These are phyloP conservation scores for Massospora cicadina DNA, from an alignment of 371 early-diverging fungal species.

Conservation along the genomic window DNA sequence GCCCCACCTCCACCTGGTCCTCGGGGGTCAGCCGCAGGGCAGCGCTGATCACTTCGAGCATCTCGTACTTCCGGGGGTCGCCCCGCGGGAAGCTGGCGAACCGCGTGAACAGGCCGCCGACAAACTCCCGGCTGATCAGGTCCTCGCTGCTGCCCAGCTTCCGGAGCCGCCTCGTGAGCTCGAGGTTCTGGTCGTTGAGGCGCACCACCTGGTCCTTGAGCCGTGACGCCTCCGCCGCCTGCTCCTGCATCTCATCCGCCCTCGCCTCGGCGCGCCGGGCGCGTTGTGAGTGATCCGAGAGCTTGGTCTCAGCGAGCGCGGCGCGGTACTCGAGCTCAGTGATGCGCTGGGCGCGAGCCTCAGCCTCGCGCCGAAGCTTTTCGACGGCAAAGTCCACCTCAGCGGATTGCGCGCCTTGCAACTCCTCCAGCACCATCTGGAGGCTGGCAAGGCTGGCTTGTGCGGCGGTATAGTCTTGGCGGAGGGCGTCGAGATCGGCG, in stretches of 20 bases:
- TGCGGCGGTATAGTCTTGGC: neutral
- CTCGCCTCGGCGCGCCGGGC: neutral
- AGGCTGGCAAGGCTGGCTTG: neutral
- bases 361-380: neutral
- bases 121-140: constrained; percentile 4
- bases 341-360: neutral
- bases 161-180: neutral
- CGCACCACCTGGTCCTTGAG: neutral
- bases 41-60: neutral
- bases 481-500: neutral
- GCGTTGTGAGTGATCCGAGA: neutral
- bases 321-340: constrained; percentile 8
- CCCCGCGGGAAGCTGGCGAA: constrained; percentile 1
- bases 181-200: neutral
- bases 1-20: constrained; percentile 3
- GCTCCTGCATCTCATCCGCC: neutral
- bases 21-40: neutral
- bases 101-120: neutral
- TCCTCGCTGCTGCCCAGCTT: neutral
- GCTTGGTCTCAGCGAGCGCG: neutral
- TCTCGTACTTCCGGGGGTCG: constrained; percentile 5
- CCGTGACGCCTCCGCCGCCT: neutral
- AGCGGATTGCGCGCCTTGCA: neutral
- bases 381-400: constrained; percentile 6
- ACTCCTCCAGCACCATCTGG: neutral